A percentile compares a stretch with the other conserved stretches of the same genome.
These are phyloP conservation scores for Triticum turgidum DNA, from an alignment of 176 grass and related monocot genomes.

Conservation along the genomic window DNA sequence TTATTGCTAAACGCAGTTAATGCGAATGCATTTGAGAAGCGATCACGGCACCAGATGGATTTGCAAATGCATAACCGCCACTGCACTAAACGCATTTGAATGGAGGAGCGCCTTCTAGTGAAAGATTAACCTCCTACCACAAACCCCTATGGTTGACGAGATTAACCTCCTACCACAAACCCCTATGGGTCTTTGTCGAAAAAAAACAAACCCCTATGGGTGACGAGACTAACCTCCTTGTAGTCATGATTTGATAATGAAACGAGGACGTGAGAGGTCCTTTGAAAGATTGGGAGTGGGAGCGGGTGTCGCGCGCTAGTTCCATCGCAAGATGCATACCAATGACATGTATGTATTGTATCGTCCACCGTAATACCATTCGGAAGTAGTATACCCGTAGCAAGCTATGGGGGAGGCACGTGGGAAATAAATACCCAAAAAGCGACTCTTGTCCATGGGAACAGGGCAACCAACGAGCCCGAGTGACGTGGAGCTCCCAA, in stretches of 20 bases:
- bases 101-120: background rate
- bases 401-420: background rate
- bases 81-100: background rate
- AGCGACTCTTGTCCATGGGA: conserved; percentile 15
- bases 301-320: too few species aligned
- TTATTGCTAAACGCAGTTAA: background rate
- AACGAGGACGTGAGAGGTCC: background rate
- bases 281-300: too few species aligned
- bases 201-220: too few species aligned
- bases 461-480: background rate
- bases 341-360: too few species aligned
- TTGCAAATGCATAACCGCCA: background rate
- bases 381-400: too few species aligned
- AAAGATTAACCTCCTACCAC: background rate
- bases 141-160: too few species aligned
- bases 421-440: background rate
- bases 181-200: too few species aligned
- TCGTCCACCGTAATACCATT: too few species aligned
- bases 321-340: too few species aligned
- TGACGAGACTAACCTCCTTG: background rate
- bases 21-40: background rate
- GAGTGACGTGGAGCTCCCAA: conserved; percentile 2
- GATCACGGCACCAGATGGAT: background rate
- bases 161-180: too few species aligned
- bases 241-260: background rate